These are phyloP conservation scores for Ophiostoma angusticollis DNA, from an alignment of 2,329 filamentous ascomycete genomes.

Conservation along the genomic window DNA sequence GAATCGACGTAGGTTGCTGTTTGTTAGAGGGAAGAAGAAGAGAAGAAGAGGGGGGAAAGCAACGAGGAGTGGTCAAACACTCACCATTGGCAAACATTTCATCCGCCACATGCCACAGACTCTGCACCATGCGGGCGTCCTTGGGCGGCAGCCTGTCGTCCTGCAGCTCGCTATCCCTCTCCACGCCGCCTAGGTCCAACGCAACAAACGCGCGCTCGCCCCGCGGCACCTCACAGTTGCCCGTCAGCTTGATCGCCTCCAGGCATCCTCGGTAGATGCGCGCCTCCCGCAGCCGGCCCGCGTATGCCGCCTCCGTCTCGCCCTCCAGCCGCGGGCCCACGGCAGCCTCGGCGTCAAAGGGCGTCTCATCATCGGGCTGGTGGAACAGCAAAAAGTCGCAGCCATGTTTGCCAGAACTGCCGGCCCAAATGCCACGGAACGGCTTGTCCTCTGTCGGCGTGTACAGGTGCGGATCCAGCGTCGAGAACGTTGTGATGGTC, in stretches of 20 bases:
- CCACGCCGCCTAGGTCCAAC: conserved; percentile 58
- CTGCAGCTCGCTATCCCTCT: conserved; percentile 49
- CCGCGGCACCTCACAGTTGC: conserved; percentile 78
- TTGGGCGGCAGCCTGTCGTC: conserved; percentile 59
- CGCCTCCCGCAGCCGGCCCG: conserved; percentile 30
- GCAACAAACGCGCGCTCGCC: conserved; percentile 74
- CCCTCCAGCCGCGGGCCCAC: conserved; percentile 20
- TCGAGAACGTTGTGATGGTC: conserved; percentile 52
- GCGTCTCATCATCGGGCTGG: conserved; percentile 42
- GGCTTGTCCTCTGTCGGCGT: conserved; percentile 69
- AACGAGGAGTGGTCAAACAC: conserved; percentile 25
- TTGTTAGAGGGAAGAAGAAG: no score
- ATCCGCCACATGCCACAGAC: conserved; percentile 65
- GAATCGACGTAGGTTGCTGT: no score
- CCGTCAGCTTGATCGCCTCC: conserved; percentile 81
- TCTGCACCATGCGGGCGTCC: conserved; percentile 61
- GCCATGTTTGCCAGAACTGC: conserved; percentile 78
- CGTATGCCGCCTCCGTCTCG: conserved; percentile 35
- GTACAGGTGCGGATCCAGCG: conserved; percentile 61
- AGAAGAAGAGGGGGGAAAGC: not conserved
- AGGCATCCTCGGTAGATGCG: conserved; percentile 52
- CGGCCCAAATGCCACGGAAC: conserved; percentile 83
- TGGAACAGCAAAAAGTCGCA: conserved; percentile 77
- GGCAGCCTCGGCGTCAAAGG: conserved; percentile 28
- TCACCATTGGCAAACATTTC: conserved; percentile 60